phyloP scores from a whole-genome alignment of 768 basidiomycete genomes.

The Gloeophyllum trabeum region DNA sequence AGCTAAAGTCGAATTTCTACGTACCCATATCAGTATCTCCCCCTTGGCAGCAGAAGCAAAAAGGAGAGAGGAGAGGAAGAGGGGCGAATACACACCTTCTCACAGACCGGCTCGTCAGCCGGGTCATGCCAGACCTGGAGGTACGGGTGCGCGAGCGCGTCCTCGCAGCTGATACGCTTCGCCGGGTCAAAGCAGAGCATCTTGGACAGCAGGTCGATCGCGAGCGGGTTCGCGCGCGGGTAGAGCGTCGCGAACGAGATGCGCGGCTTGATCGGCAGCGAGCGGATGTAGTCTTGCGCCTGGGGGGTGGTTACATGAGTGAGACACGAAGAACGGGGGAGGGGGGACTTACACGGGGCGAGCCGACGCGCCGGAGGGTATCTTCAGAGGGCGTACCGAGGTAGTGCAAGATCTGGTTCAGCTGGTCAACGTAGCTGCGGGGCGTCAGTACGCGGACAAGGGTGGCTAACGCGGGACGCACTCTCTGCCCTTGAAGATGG shows the following conservation, averaged over 20 bases:
- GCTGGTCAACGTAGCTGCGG: conserved; percentile 88
- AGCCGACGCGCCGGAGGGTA: conserved; percentile 90
- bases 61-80: conserved; percentile 3
- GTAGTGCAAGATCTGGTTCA: conserved; percentile 96
- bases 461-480: conserved; percentile 29
- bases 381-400: conserved; percentile 98
- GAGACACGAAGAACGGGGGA: background rate
- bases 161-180: conserved; percentile 91
- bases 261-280: conserved; percentile 91
- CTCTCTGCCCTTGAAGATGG: conserved; percentile 97
- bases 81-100: conserved; percentile 39
- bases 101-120: conserved; percentile 83
- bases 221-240: conserved; percentile 88
- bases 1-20: conserved; percentile 90
- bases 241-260: conserved; percentile 88
- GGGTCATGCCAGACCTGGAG: conserved; percentile 97
- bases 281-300: conserved; percentile 98
- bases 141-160: conserved; percentile 93
- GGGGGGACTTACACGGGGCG: conserved; percentile 60
- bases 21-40: conserved; percentile 1
- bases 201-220: conserved; percentile 85
- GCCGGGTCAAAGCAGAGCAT: conserved; percentile 95
- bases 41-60: background rate
- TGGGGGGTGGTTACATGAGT: conserved; percentile 17
- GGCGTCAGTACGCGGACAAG: conserved; percentile 3